Conservation (phyloP, 2,329 filamentous ascomycete genomes). For the Apiospora hydei region DNA sequence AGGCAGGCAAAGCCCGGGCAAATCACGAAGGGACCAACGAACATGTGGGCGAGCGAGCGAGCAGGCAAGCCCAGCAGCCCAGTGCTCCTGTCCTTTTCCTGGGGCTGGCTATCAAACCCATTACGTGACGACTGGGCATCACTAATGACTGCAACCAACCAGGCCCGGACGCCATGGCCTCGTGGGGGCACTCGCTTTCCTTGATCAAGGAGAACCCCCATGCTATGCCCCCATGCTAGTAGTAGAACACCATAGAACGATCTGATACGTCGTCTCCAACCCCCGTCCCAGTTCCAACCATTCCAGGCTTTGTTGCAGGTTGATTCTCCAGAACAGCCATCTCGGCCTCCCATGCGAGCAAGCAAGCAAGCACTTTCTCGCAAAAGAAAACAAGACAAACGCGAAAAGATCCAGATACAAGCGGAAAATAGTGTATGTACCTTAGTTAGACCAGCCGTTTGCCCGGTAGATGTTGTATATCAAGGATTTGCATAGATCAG, state of each 20-base stretch:
- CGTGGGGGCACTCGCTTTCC: background rate
- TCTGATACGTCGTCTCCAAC: background rate
- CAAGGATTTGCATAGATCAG: background rate
- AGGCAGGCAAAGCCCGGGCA: background rate
- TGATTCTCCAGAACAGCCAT: background rate
- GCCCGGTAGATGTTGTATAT: background rate
- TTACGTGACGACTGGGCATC: background rate
- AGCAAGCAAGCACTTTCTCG: background rate
- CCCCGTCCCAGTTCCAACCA: background rate
- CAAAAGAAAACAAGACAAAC: background rate
- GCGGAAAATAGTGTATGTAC: background rate
- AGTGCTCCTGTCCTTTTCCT: background rate
- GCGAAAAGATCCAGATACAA: background rate
- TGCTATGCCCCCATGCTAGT: background rate
- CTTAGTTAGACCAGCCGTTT: background rate
- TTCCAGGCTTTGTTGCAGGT: background rate
- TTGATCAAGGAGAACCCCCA: background rate
- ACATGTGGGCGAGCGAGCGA: too few species aligned
- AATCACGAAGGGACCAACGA: background rate
- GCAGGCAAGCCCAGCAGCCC: background rate
- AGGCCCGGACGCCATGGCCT: background rate
- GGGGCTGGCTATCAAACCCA: background rate
- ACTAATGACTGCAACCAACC: background rate
- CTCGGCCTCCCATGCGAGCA: background rate
- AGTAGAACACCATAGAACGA: constrained; percentile 11